Conservation (phyloP, 1,284 basidiomycete genomes). For the Gomphus sp. region DNA sequence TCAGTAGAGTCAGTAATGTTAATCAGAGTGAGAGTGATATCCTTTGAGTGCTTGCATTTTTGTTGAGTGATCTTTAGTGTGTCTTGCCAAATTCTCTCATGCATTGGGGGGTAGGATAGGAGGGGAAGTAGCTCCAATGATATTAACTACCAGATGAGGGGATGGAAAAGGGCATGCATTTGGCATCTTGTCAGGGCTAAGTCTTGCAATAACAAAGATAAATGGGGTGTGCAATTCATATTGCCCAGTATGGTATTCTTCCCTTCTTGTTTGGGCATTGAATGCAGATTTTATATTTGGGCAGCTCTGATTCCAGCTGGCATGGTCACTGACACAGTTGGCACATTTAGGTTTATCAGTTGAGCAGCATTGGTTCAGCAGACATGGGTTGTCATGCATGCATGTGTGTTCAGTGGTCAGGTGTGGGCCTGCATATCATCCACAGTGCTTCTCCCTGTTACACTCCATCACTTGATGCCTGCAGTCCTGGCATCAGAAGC, state of each 20-base stretch:
- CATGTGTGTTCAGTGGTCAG: conserved; percentile 10
- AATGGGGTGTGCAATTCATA: neutral
- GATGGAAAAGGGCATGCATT: too few relatives aligned
- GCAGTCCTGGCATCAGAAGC: conserved; percentile 13
- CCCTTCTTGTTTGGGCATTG: too few relatives aligned
- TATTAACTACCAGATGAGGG: neutral
- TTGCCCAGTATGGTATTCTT: too few relatives aligned
- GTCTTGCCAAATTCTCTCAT: too few relatives aligned
- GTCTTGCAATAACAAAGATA: too few relatives aligned
- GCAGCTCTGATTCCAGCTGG: conserved; percentile 9
- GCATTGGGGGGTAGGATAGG: too few relatives aligned
- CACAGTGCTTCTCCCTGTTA: neutral
- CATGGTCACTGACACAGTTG: conserved; percentile 17
- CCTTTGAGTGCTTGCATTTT: conserved; percentile 23
- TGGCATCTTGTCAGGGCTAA: too few relatives aligned
- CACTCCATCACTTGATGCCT: too few relatives aligned
- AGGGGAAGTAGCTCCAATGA: neutral
- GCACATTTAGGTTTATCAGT: conserved; percentile 15
- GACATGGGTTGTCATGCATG: conserved; percentile 19
- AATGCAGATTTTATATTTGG: too few relatives aligned
- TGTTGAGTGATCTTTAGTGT: neutral
- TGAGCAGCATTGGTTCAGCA: too few relatives aligned
- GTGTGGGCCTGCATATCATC: conserved; percentile 12
- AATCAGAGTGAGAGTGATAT: too few relatives aligned
- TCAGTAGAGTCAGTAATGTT: too few relatives aligned